phyloP scores from a whole-genome alignment of 805 yeast species.

The Ogataea methanolica region DNA sequence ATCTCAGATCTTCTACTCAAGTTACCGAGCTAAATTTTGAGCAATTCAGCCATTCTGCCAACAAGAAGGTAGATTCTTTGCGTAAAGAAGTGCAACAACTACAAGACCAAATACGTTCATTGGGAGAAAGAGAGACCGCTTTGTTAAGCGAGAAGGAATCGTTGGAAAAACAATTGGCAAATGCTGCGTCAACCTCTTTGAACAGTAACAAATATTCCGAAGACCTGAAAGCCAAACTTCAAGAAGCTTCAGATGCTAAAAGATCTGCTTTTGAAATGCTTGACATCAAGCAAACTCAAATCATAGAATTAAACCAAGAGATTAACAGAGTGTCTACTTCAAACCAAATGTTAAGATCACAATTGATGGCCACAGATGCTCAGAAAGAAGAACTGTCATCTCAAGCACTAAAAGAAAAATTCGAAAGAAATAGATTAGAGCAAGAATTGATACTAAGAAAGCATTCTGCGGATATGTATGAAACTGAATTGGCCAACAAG shows the following conservation, averaged over 20 bases:
- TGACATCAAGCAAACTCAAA: constrained; percentile 33
- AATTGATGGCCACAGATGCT: constrained; percentile 34
- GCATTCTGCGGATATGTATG: constrained; percentile 32
- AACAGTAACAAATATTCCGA: constrained; percentile 7
- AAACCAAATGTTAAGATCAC: constrained; percentile 38
- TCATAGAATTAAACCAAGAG: constrained; percentile 35
- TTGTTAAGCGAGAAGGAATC: constrained; percentile 18
- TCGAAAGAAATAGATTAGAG: constrained; percentile 22
- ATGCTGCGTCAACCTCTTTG: not conserved
- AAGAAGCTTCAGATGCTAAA: constrained; percentile 24
- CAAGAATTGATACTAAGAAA: constrained; percentile 29
- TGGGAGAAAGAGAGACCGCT: constrained; percentile 17
- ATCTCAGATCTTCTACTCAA: constrained; percentile 34
- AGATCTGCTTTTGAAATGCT: constrained; percentile 30
- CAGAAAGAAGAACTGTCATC: constrained; percentile 26
- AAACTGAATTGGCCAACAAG: constrained; percentile 29
- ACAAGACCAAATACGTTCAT: constrained; percentile 17
- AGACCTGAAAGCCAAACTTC: constrained; percentile 11
- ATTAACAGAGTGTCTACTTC: constrained; percentile 34
- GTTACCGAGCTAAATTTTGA: constrained; percentile 36
- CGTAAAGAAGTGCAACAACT: constrained; percentile 25
- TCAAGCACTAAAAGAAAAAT: constrained; percentile 23
- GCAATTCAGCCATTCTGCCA: constrained; percentile 32
- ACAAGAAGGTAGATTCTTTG: constrained; percentile 29
- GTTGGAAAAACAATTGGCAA: constrained; percentile 6